These are phyloP conservation scores for Saccharum officinarum DNA, from an alignment of 176 grass and related monocot genomes.

Conservation along the genomic window DNA sequence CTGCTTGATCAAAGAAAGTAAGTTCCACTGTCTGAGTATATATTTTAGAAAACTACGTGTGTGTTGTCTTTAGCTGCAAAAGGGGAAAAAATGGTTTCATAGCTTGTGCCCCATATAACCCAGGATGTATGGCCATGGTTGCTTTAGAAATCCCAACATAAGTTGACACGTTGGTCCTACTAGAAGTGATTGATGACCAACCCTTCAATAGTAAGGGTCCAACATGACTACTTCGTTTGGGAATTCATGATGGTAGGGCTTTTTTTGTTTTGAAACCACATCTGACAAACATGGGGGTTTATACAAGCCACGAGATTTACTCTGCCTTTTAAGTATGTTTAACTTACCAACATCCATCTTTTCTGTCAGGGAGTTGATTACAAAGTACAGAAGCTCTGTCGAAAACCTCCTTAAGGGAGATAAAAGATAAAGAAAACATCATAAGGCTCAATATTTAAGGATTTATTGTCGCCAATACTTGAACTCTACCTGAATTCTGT, in stretches of 20 bases:
- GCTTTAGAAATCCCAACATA: neutral
- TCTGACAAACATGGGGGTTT: neutral
- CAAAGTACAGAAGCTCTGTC: conserved; percentile 44
- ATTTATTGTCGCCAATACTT: too few species aligned
- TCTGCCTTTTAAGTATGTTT: too few species aligned
- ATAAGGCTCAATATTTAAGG: neutral
- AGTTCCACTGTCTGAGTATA: neutral
- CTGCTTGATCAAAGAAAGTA: conserved; percentile 57
- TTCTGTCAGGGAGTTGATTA: conserved; percentile 43
- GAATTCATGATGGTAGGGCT: neutral
- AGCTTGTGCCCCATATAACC: neutral
- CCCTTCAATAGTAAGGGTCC: too few species aligned
- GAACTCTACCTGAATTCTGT: too few species aligned
- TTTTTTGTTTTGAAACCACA: neutral
- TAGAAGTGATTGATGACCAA: neutral
- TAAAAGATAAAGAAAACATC: conserved; percentile 9
- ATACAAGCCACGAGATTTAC: neutral
- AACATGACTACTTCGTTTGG: neutral
- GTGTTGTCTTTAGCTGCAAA: neutral
- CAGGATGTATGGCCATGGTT: neutral
- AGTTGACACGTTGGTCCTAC: neutral
- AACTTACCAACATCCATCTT: neutral
- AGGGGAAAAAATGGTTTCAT: neutral
- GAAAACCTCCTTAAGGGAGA: conserved; percentile 41
- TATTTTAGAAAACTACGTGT: neutral